Conservation (phyloP, 225 moss, liverwort and hornwort species). For the Sphagnum tenellum region DNA sequence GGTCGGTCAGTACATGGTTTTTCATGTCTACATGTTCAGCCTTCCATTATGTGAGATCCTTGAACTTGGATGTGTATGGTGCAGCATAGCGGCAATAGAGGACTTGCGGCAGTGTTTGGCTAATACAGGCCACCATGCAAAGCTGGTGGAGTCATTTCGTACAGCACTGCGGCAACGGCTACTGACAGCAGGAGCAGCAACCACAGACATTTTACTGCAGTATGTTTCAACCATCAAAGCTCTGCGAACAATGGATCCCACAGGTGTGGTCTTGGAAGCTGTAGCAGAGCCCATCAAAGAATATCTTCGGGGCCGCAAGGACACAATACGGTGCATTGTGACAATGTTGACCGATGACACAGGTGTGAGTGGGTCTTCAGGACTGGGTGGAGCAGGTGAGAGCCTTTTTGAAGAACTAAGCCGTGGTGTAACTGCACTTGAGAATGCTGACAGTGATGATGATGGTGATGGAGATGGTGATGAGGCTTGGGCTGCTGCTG, state of each 20-base stretch:
- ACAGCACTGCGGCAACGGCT: constrained; percentile 88
- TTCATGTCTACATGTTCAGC: too few relatives aligned
- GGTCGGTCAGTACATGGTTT: too few relatives aligned
- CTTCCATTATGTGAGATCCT: too few relatives aligned
- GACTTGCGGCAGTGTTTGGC: constrained; percentile 87
- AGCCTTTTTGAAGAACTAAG: constrained; percentile 95
- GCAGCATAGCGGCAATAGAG: constrained; percentile 88
- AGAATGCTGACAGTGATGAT: constrained; percentile 96
- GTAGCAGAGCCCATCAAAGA: constrained; percentile 98
- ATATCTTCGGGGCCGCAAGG: constrained; percentile 92
- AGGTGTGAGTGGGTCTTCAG: constrained; percentile 68
- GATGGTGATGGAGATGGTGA: constrained; percentile 90
- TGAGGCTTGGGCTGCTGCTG: constrained; percentile 96
- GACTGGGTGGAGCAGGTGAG: constrained; percentile 82
- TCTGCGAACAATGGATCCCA: constrained; percentile 88
- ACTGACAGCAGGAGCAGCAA: constrained; percentile 97
- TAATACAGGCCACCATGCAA: constrained; percentile 88
- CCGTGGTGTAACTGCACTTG: constrained; percentile 75
- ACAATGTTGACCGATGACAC: constrained; percentile 98
- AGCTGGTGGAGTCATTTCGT: constrained; percentile 90
- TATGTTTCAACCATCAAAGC: constrained; percentile 99
- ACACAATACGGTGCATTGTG: constrained; percentile 96
- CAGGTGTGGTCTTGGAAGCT: constrained; percentile 97
- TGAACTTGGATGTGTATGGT: constrained; percentile 10
- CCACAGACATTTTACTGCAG: constrained; percentile 93